phyloP scores from a whole-genome alignment of 176 grass and related monocot genomes.

The Carex littledalei region DNA sequence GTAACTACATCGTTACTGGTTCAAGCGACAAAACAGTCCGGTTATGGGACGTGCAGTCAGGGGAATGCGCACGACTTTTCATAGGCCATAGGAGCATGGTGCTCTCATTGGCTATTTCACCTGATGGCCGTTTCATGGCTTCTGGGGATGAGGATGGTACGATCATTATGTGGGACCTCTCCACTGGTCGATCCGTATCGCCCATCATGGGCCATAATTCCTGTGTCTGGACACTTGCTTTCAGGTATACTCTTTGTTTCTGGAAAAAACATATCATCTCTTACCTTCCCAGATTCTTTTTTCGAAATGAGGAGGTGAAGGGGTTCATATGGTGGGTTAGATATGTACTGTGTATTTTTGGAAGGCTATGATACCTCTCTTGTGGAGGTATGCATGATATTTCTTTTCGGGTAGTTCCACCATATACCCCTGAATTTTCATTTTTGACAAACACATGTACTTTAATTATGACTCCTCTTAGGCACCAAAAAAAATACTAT shows the following conservation, averaged over 20 bases:
- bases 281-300: not conserved
- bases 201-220: constrained; percentile 80
- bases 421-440: not conserved
- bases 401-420: not conserved
- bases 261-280: not conserved
- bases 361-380: not conserved
- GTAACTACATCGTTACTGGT: constrained; percentile 87
- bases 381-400: not conserved
- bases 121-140: constrained; percentile 88
- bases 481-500: not conserved
- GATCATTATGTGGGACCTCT: constrained; percentile 98
- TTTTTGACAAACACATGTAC: not conserved
- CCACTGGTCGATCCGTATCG: constrained; percentile 59
- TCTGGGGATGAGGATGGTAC: constrained; percentile 93
- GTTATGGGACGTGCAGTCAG: constrained; percentile 91
- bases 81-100: constrained; percentile 97
- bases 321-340: not conserved
- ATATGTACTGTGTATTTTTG: not conserved
- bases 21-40: constrained; percentile 96
- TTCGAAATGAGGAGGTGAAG: not conserved
- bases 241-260: constrained; percentile 42
- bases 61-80: constrained; percentile 88
- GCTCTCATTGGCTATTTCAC: constrained; percentile 89
- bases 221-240: constrained; percentile 89
- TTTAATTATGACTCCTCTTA: not conserved